Percentiles rank a stretch among this genome's conserved stretches.
Evolutionary conservation across 805 yeast genomes (phyloP).

Genomic region (Metschnikowia shivogae): DNA sequence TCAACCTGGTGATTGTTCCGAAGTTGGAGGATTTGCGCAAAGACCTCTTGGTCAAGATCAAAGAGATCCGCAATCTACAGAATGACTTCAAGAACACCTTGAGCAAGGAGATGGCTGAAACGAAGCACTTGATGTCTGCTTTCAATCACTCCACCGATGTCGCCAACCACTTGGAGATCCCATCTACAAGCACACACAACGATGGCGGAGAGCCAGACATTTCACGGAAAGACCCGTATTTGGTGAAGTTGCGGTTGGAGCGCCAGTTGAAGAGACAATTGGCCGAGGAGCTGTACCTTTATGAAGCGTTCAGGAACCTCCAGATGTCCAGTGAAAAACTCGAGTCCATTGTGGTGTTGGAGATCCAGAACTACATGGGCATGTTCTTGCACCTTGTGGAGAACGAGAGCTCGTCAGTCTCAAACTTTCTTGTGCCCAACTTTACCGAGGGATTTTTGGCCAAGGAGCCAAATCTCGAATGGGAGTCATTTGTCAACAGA

Average conservation of each 20-base stretch:
- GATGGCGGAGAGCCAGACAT: slow-evolving; percentile 13
- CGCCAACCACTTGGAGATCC: slow-evolving; percentile 42
- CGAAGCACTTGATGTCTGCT: slow-evolving; percentile 37
- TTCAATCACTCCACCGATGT: slow-evolving; percentile 63
- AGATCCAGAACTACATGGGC: slow-evolving; percentile 77
- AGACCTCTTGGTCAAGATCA: slow-evolving; percentile 78
- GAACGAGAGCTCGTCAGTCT: slow-evolving; percentile 68
- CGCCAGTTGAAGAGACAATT: slow-evolving; percentile 73
- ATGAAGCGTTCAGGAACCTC: slow-evolving; percentile 83
- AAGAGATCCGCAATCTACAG: slow-evolving; percentile 77
- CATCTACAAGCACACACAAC: slow-evolving; percentile 12
- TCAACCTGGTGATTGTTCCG: slow-evolving; percentile 47
- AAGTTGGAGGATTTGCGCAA: slow-evolving; percentile 55
- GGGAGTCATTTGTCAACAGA: slow-evolving; percentile 77
- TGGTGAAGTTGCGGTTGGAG: slow-evolving; percentile 68
- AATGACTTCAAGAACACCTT: slow-evolving; percentile 82
- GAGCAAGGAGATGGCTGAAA: slow-evolving; percentile 49
- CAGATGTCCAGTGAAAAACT: slow-evolving; percentile 86
- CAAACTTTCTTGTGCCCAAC: slow-evolving; percentile 61
- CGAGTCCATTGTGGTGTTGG: slow-evolving; percentile 79
- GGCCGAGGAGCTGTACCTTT: slow-evolving; percentile 77
- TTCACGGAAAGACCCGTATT: slow-evolving; percentile 74
- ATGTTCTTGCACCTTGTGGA: slow-evolving; percentile 68
- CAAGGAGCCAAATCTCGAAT: slow-evolving; percentile 77
- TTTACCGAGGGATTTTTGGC: slow-evolving; percentile 55